Percentiles rank a stretch among this genome's conserved stretches.
phyloP scores from a whole-genome alignment of 192 early-diverging fungal genomes.

The Entrophospora sp. region DNA sequence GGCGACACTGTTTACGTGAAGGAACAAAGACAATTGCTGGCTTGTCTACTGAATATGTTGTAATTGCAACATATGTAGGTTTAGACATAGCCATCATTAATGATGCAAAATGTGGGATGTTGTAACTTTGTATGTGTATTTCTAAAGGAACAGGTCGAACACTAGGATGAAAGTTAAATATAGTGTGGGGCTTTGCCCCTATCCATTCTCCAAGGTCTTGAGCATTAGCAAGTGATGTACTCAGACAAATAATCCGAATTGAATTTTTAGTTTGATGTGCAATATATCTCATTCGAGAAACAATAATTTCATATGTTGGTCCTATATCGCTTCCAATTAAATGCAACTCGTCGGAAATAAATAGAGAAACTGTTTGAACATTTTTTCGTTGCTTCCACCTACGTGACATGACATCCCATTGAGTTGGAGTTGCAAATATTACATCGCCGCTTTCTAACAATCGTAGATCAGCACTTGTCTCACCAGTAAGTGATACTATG shows the following conservation, averaged over 20 bases:
- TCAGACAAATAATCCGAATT: constrained; percentile 88
- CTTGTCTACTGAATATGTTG: constrained; percentile 46
- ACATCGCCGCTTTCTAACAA: constrained; percentile 87
- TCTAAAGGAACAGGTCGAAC: constrained; percentile 92
- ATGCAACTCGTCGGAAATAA: constrained; percentile 93
- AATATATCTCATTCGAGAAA: constrained; percentile 91
- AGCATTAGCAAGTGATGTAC: constrained; percentile 91
- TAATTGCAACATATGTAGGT: constrained; percentile 73
- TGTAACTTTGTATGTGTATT: constrained; percentile 90
- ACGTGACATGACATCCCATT: constrained; percentile 93
- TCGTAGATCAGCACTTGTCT: constrained; percentile 82
- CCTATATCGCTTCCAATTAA: constrained; percentile 86
- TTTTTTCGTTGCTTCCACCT: constrained; percentile 93
- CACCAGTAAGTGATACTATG: constrained; percentile 83
- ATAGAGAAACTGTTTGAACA: constrained; percentile 80
- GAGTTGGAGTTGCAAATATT: constrained; percentile 75
- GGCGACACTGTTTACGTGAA: constrained; percentile 74
- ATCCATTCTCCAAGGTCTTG: constrained; percentile 98
- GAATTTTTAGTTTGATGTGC: constrained; percentile 64
- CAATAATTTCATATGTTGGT: constrained; percentile 86
- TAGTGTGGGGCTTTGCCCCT: constrained; percentile 60
- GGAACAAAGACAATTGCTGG: constrained; percentile 92
- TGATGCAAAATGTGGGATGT: constrained; percentile 86
- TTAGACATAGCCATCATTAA: constrained; percentile 91
- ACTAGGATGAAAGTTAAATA: constrained; percentile 94